phyloP scores from a whole-genome alignment of 352 stramenopile species.

The Globisporangium lucens region DNA sequence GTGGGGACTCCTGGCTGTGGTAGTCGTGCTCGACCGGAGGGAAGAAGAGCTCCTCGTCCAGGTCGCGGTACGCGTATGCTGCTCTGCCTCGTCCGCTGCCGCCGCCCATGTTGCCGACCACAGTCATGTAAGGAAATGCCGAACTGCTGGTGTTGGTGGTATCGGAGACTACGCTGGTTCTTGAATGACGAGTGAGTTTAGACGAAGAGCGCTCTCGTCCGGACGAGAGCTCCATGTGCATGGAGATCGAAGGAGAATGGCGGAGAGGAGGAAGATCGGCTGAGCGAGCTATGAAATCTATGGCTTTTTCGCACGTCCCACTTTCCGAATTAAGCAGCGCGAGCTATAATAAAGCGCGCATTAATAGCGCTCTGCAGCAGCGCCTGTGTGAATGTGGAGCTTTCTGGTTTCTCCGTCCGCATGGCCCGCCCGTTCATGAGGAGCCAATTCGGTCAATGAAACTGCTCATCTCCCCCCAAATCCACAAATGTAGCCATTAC shows the following conservation, averaged over 20 bases:
- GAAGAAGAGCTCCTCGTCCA: constrained; percentile 18
- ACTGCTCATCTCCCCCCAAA: not conserved
- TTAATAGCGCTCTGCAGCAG: not conserved
- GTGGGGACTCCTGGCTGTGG: constrained; percentile 17
- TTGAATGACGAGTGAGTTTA: not conserved
- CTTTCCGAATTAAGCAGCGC: not conserved
- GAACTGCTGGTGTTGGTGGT: not conserved
- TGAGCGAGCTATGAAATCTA: not conserved
- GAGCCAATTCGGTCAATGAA: not conserved
- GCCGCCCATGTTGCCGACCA: constrained; percentile 7
- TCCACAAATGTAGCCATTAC: not conserved
- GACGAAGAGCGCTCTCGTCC: not conserved
- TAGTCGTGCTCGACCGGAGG: constrained; percentile 13
- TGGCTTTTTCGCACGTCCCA: not conserved
- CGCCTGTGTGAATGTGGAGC: not conserved
- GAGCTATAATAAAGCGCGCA: constrained; percentile 1
- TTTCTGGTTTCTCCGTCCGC: constrained; percentile 1
- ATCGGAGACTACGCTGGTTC: not conserved
- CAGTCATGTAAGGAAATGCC: not conserved
- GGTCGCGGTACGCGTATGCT: constrained; percentile 17
- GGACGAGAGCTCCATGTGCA: not conserved
- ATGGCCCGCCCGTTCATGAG: not conserved
- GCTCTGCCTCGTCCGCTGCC: constrained; percentile 9
- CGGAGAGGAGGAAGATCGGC: not conserved
- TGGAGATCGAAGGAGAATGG: not conserved